These are phyloP conservation scores for Gossypium herbaceum DNA, from an alignment of 345 rosid genomes.

Conservation along the genomic window DNA sequence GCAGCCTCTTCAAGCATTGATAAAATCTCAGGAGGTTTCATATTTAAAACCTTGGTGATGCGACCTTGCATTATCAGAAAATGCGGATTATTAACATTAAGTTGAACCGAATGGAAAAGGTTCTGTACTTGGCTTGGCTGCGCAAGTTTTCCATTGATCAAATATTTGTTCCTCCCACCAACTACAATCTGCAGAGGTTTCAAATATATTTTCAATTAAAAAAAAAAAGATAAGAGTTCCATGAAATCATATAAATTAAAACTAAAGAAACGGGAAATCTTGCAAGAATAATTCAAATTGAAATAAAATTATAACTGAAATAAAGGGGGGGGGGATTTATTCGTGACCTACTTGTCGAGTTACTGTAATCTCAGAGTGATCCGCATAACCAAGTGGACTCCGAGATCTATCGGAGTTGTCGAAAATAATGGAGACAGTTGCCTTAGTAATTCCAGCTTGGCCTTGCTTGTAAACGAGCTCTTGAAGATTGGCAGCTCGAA, in stretches of 20 bases:
- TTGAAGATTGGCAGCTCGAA: conserved; percentile 93
- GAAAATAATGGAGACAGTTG: conserved; percentile 83
- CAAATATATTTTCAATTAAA: neutral
- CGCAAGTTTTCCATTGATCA: conserved; percentile 69
- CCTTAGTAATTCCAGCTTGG: conserved; percentile 96
- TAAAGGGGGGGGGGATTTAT: neutral
- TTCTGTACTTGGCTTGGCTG: conserved; percentile 91
- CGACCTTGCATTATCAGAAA: conserved; percentile 99
- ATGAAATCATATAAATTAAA: neutral
- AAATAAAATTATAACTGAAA: neutral
- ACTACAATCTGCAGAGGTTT: conserved; percentile 75
- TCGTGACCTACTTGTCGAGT: conserved; percentile 68
- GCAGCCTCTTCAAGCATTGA: conserved; percentile 99
- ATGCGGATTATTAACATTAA: conserved; percentile 95
- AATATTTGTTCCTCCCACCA: conserved; percentile 76
- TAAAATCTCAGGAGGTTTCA: conserved; percentile 96
- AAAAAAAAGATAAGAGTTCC: neutral
- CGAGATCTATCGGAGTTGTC: conserved; percentile 74
- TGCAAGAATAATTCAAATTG: neutral
- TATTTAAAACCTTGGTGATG: conserved; percentile 89
- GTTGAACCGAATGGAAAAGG: conserved; percentile 95
- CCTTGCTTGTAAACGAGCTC: conserved; percentile 99
- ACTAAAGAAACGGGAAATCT: neutral
- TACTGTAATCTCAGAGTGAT: conserved; percentile 76
- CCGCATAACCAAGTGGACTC: conserved; percentile 92